Percentiles rank a stretch among this genome's conserved stretches.
phyloP scores from a whole-genome alignment of 2,329 filamentous ascomycete species.

The Tolypocladium tropicale region DNA sequence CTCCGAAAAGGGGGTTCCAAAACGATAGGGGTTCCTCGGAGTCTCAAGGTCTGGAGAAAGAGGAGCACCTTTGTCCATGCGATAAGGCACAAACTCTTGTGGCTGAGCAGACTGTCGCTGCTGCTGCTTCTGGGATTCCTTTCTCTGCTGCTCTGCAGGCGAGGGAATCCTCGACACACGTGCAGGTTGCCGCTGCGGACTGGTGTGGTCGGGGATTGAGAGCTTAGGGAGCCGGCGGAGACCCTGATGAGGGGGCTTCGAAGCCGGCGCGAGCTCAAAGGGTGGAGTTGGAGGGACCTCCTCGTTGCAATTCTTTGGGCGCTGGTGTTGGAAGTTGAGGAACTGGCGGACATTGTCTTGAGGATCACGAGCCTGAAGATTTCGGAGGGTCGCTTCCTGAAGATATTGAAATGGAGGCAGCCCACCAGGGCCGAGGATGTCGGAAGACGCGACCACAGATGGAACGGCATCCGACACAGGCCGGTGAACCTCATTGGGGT shows the following conservation, averaged over 20 bases:
- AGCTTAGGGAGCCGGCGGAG: conserved; percentile 53
- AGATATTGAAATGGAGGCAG: conserved; percentile 58
- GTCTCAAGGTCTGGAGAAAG: conserved; percentile 48
- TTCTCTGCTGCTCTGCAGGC: conserved; percentile 13
- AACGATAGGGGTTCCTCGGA: conserved; percentile 53
- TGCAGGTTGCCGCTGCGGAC: conserved; percentile 15
- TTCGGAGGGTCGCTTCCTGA: conserved; percentile 62
- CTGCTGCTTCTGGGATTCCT: conserved; percentile 12
- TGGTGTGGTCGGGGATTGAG: conserved; percentile 39
- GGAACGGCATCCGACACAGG: conserved; percentile 67
- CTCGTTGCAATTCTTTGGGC: conserved; percentile 32
- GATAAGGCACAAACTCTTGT: conserved; percentile 35
- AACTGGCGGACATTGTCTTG: conserved; percentile 93
- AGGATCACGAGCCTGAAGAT: conserved; percentile 63
- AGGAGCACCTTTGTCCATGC: conserved; percentile 40
- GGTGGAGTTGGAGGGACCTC: conserved; percentile 61
- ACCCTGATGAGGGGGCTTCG: conserved; percentile 38
- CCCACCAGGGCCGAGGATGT: conserved; percentile 65
- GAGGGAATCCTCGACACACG: conserved; percentile 18
- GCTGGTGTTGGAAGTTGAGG: conserved; percentile 79
- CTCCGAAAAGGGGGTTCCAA: conserved; percentile 82
- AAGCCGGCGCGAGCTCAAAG: conserved; percentile 50
- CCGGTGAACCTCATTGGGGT: conserved; percentile 45
- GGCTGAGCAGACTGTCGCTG: conserved; percentile 15
- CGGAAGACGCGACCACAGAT: conserved; percentile 84